These are phyloP conservation scores for Leccinum solheimii DNA, from an alignment of 1,284 basidiomycete species.

Conservation along the genomic window DNA sequence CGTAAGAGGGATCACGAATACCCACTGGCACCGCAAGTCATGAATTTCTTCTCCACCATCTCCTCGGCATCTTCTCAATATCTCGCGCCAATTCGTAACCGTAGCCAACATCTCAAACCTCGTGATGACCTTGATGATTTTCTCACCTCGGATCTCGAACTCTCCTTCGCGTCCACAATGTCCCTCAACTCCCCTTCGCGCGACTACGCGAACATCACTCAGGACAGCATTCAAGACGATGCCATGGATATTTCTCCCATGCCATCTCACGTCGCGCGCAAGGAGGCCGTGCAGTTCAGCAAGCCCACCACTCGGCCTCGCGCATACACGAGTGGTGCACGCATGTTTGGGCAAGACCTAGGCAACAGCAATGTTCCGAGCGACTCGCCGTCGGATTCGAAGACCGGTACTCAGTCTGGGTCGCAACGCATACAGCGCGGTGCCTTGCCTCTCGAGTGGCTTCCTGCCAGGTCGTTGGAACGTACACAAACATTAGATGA, in stretches of 20 bases:
- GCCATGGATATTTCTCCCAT: conserved; percentile 81
- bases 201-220: conserved; percentile 43
- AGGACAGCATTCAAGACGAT: conserved; percentile 49
- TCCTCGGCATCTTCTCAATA: conserved; percentile 43
- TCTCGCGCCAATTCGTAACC: conserved; percentile 52
- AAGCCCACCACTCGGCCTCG: conserved; percentile 48
- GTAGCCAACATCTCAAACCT: conserved; percentile 39
- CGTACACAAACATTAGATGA: conserved; percentile 27
- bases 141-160: conserved; percentile 69
- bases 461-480: conserved; percentile 34
- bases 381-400: conserved; percentile 31
- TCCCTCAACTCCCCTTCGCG: conserved; percentile 70
- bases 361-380: conserved; percentile 46
- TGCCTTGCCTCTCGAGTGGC: conserved; percentile 65
- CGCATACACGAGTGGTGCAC: conserved; percentile 58
- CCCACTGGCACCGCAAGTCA: conserved; percentile 36
- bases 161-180: conserved; percentile 78
- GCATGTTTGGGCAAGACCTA: conserved; percentile 70
- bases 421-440: conserved; percentile 58
- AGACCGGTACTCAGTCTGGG: conserved; percentile 41
- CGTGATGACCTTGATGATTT: conserved; percentile 63
- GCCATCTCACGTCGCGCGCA: conserved; percentile 39
- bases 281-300: conserved; percentile 29
- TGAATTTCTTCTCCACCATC: conserved; percentile 51
- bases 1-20: conserved; percentile 42